Evolutionary conservation across 345 rosid genomes (phyloP), one percentile per base, ranked within the genome.

Genomic region (Camelina hispida): DNA sequence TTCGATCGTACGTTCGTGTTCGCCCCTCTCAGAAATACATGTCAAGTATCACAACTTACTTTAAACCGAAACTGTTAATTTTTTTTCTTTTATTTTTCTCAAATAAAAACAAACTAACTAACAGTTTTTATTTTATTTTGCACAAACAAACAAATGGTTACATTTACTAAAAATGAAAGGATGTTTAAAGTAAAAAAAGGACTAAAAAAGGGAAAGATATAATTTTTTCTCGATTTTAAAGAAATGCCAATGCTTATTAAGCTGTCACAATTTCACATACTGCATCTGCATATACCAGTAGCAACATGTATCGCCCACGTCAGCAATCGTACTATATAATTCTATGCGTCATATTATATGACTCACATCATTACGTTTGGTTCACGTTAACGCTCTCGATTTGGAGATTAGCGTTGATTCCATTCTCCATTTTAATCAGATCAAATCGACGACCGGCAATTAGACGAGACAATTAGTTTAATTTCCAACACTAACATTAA

Each of bases 81-180:
- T 22, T 20, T 3, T 16, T 74, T 46, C 1, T 46, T 32, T 17
- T 44, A 3, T n/a, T 16, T 35, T 17, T 17, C 13, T 59, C 18
- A 18, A 15, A 30, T 32, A n/a, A 1, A 50, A 75, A 52, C 64
- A 12, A 25, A 69, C 72, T 35, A 25, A 69, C 66, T 46, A 53
- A 63, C 12, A 51, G 35, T 38, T 58, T 48, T 22, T 22, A 22
- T 22, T 22, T 22, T 22, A 22, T 8, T 18, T 0, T 58, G 58
- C 23, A 25, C 25, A 6, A 38, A 51, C 44, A 28, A 56, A 42
- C 46, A 56, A 68, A 76, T 22, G 20, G 79, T 69, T 71, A 25
- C 60, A 64, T 40, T 35, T 77, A 47, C 76, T 71, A 50, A 71
- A 77, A 57, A 16, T 70, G 44, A 69, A 42, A 42, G 20, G 23